Base-by-base conservation (phyloP, 306 rosid species). In the Glycine tomentella region DNA sequence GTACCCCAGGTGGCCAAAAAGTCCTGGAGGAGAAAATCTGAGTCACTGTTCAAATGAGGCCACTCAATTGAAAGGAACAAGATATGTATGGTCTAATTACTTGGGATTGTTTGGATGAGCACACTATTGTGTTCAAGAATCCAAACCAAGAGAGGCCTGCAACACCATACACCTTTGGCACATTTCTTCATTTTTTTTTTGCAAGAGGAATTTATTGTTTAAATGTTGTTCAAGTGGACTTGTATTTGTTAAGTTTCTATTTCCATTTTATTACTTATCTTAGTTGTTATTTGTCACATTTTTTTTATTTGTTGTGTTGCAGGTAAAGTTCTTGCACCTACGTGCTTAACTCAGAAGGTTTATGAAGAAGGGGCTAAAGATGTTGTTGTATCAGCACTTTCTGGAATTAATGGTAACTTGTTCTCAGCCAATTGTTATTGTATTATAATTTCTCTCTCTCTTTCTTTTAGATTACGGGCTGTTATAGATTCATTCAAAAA, bases 11-110 rank as follows among this genome's bases (percentile, higher is more conserved):
- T 20, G 92, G 93, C 66, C 79, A 87, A 44, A 95, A 81, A 88
- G 64, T 80, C 77, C 87, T 88, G 6, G 97, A n/a, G n/a, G n/a
- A n/a, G n/a, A n/a, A n/a, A n/a, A 93, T 92, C 73, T 82, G 84
- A 8, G 99, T 95, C 42, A 90, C 97, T 0, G 97, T 95, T 59
- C 92, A 94, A 48, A 74, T 93, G 89, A 89, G 99, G 90, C 99
- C 97, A 1, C 85, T 95, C 17, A 95, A 86, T 80, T 82, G 90
- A 70, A 89, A 85, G 76, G 99, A 95, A 38, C 99, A 93, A 76
- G 92, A 90, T 2, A 74, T 89, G 92, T 91, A 95, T 42, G 97
- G 93, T 89, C 89, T 91, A n/a, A 95, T 59, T 93, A n/a, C 74
- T 74, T 90, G 77, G 92, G 13, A 95, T 59, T 93, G 95, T 76